Evolutionary conservation across 768 basidiomycete species (phyloP), one percentile per base, ranked within the genome.

Genomic region (Mrakia frigida): DNA sequence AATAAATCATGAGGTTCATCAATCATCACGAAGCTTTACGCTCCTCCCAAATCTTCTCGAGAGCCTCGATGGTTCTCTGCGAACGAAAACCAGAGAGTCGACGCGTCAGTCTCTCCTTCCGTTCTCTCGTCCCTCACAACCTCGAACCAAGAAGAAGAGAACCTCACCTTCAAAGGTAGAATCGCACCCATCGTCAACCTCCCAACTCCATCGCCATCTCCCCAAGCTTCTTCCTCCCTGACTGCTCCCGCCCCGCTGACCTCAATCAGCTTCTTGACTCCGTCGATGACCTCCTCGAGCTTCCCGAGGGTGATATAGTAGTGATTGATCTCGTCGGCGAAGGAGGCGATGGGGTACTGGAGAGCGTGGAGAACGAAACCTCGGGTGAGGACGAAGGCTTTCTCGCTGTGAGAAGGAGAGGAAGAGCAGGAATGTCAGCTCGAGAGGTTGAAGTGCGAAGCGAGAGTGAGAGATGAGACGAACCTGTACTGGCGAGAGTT

Each of bases 321-420:
- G 52, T 74, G 43, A 11, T 25, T 37, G 14, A 78, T 50, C 71
- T 78, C 77, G 35, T 63, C 53, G 13, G 39, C 37, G 52, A 78
- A 74, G 23, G 50, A 67, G 1, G 67, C 25, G 56, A 70, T 61
- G 6, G 77, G 77, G 56, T 74, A 43, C 14, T 25, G 28, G 13
- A 78, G 73, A n/a, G 68, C 77, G 43, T 78, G 77, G n/a, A 78
- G 68, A 37, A 78, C 61, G 69, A 78, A 78, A 18, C 41, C 73
- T 31, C 77, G 72, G 21, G 77, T 56, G 33, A 74, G 63, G 35
- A 78, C 72, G 67, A 60, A 78, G 43, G 73, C 76, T 71, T 77
- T 77, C 33, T 77, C 76, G 28, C 61, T 68, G 65, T 11, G 33
- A 6, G 35, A 16, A 28, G 50, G 33, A 60, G 46, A 60, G 23